Evolutionary conservation across 2,329 filamentous ascomycete species (phyloP).

Genomic region (Epichloe amarillans): DNA sequence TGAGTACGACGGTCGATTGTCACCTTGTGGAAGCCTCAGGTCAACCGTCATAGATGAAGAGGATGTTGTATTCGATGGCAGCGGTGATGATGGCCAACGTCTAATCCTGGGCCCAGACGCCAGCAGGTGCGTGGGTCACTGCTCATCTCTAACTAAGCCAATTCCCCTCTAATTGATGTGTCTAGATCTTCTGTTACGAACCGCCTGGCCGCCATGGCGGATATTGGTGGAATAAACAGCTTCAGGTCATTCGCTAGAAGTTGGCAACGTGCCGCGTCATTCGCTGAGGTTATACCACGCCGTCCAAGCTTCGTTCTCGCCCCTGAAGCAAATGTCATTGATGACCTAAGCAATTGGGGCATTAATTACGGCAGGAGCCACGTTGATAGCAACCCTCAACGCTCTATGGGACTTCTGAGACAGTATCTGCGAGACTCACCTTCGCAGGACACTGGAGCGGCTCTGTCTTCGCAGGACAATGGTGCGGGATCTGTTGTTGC

Average conservation of each 20-base stretch:
- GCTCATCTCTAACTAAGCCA: background rate
- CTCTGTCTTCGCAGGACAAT: background rate
- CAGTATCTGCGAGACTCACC: constrained; percentile 35
- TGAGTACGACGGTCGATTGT: constrained; percentile 30
- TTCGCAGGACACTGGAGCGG: constrained; percentile 6
- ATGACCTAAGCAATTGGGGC: constrained; percentile 12
- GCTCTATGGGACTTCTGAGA: constrained; percentile 33
- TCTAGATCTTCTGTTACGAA: constrained; percentile 45
- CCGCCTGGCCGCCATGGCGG: constrained; percentile 42
- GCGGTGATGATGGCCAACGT: constrained; percentile 19
- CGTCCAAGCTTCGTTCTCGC: constrained; percentile 59
- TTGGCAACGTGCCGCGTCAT: constrained; percentile 81
- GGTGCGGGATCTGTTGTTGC: background rate
- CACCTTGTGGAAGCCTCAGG: constrained; percentile 29
- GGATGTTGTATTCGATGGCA: constrained; percentile 31
- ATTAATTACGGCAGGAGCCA: constrained; percentile 29
- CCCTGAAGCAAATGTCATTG: constrained; percentile 30
- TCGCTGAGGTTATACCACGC: constrained; percentile 75
- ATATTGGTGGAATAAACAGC: constrained; percentile 84
- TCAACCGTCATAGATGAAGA: constrained; percentile 31
- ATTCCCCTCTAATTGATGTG: background rate
- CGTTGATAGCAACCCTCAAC: constrained; percentile 21
- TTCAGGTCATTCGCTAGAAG: constrained; percentile 87
- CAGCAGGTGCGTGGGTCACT: constrained; percentile 15
- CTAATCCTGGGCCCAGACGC: constrained; percentile 13